Base-by-base conservation (phyloP, 352 stramenopile genomes). In the Globisporangium spiculum region DNA sequence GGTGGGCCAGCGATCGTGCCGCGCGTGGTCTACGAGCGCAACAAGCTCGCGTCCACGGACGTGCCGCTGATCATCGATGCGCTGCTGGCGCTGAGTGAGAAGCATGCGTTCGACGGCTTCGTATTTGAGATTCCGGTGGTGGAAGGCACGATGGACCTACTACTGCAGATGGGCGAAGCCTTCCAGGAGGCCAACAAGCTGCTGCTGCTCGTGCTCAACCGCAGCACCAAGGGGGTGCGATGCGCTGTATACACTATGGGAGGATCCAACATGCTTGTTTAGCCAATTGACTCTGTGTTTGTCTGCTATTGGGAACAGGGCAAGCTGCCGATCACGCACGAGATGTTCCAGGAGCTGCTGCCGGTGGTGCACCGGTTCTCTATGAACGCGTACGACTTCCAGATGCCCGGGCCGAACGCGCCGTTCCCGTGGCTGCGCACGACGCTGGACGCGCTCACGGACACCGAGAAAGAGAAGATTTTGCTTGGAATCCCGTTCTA, bases 341-440 rank as follows among this genome's bases (percentile, higher is more conserved):
- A 87, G 10, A 65, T 93, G 65, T 83, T 93, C 32, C 55, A 72
- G 10, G 66, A 88, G 30, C 61, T 94, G 32, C 72, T 83, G 26
- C 81, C 83, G 18, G 10, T 86, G 41, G 86, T 94, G 26, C 83
- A 94, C 56, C 84, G 86, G 9, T 93, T 93, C 63, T 90, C 84
- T 24, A 83, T 94, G 76, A 94, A 94, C 67, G 86, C 86, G 41
- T 94, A 94, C 69, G 86, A 94, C 63, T 89, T 81, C 68, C 76
- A 77, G 53, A 59, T 60, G 1, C 84, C 80, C 14, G 86, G 86
- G 0, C 86, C 86, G 6, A 94, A 91, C 63, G 83, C 86, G 1
- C 86, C 86, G 41, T 75, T 87, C 38, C 69, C 72, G 20, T 94
- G 86, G 86, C 69, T 94, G n/a, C 66, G 86, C 38, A 70, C 66